Evolutionary conservation across 345 rosid species (phyloP), one percentile per base, ranked within the genome.

Genomic region (Brassica juncea): DNA sequence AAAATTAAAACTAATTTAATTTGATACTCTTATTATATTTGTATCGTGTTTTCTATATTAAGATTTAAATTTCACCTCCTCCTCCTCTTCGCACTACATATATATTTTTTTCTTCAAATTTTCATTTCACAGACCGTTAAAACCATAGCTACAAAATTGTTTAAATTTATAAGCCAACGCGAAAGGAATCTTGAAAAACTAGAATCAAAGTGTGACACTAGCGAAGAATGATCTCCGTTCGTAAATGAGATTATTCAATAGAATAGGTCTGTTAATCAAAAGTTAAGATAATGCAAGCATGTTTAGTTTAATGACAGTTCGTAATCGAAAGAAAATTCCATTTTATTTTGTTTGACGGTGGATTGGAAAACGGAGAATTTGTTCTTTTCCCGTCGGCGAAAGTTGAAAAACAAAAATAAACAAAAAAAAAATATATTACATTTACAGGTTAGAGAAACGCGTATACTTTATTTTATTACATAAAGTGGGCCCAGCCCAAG

Each of bases 361-460:
- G 82, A 78, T 58, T 8, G 0, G n/a, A 63, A n/a, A 63, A 62
- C 12, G 55, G 5, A 76, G 19, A 25, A 32, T 34, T n/a, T 57
- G 4, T 25, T 59, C 1, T 5, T 30, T 47, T 62, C 47, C 10
- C 39, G 73, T 72, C 73, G 77, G 77, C 77, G 39, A 72, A 66
- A 78, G 73, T 78, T 78, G 73, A 66, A 78, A 28, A 28, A 28
- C 31, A 28, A 28, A 28, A 28, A 19, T 3, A 28, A 28, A 28
- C 0, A 28, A 28, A 3, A 19, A 19, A 19, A n/a, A 52, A 5
- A 19, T 4, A 15, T 47, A 14, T 47, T n/a, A n/a, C 37, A 23
- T 2, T 78, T 58, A 78, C 77, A 78, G 73, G 35, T 19, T 57
- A 78, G 74, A 59, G 42, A 79, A 79, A 79, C 82, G 82, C 78